Conservation (phyloP, 2,329 filamentous ascomycete genomes). For the Lachnellula willkommii region DNA sequence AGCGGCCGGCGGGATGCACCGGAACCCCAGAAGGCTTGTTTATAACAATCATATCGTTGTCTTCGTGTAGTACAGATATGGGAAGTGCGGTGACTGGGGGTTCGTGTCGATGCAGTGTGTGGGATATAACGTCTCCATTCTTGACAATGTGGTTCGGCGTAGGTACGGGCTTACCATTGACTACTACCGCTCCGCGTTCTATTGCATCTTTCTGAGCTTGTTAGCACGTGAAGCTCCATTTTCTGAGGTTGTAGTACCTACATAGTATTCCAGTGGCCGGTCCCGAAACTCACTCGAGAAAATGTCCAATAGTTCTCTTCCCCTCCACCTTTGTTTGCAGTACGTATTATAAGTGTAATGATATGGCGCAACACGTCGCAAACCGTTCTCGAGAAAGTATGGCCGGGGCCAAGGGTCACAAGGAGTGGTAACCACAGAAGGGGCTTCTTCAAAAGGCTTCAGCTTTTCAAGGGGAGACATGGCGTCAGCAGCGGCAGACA, state of each 20-base stretch:
- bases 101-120: constrained; percentile 92
- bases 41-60: constrained; percentile 89
- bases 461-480: constrained; percentile 31
- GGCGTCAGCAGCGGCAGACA: constrained; percentile 25
- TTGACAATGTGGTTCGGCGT: constrained; percentile 64
- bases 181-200: constrained; percentile 67
- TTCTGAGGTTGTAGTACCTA: constrained; percentile 35
- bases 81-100: constrained; percentile 80
- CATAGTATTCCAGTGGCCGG: constrained; percentile 80
- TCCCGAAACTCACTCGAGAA: constrained; percentile 92
- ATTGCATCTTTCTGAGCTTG: constrained; percentile 63
- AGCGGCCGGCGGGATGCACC: constrained; percentile 90
- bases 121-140: constrained; percentile 87
- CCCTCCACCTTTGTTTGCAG: constrained; percentile 91
- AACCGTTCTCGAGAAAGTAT: constrained; percentile 77
- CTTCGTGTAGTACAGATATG: constrained; percentile 81
- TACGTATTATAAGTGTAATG: constrained; percentile 92
- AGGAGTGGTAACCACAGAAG: constrained; percentile 46
- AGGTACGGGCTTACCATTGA: constrained; percentile 69
- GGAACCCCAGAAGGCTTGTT: constrained; percentile 95
- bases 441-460: constrained; percentile 38
- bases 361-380: constrained; percentile 81
- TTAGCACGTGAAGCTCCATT: constrained; percentile 20
- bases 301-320: constrained; percentile 73
- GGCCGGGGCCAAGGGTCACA: constrained; percentile 56